Evolutionary conservation across 345 rosid genomes (phyloP).

Genomic region (Gossypium anomalum): DNA sequence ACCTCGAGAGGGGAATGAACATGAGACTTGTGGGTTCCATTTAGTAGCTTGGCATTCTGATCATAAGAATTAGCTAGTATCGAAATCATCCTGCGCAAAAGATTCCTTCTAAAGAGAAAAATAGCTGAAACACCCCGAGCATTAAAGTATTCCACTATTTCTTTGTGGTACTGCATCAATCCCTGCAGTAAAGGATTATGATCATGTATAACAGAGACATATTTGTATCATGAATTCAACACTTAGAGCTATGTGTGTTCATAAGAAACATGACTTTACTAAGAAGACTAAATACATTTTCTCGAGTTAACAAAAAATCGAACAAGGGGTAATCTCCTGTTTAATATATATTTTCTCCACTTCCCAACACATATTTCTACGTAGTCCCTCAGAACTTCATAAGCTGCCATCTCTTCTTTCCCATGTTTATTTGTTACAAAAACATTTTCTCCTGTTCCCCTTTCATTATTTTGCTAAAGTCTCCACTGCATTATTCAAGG

Average conservation of each 20-base stretch:
- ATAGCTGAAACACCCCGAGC: slow-evolving; percentile 78
- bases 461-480: neutral
- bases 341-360: neutral
- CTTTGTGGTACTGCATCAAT: slow-evolving; percentile 75
- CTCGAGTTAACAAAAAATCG: neutral
- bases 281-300: neutral
- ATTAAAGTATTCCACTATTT: slow-evolving; percentile 81
- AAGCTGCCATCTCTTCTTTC: neutral
- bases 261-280: neutral
- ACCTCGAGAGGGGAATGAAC: slow-evolving; percentile 92
- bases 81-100: slow-evolving; percentile 85
- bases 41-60: slow-evolving; percentile 63
- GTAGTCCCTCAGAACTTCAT: neutral
- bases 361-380: neutral
- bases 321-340: neutral
- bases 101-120: slow-evolving; percentile 90
- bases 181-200: slow-evolving; percentile 49
- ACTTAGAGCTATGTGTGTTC: neutral
- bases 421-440: neutral
- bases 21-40: slow-evolving; percentile 97
- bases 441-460: neutral
- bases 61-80: slow-evolving; percentile 93
- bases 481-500: neutral
- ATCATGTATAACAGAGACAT: neutral
- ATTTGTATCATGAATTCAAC: neutral